Percentiles rank a stretch among this genome's conserved stretches.
These are phyloP conservation scores for Cucurbita maxima DNA, from an alignment of 306 rosid genomes.

Conservation along the genomic window DNA sequence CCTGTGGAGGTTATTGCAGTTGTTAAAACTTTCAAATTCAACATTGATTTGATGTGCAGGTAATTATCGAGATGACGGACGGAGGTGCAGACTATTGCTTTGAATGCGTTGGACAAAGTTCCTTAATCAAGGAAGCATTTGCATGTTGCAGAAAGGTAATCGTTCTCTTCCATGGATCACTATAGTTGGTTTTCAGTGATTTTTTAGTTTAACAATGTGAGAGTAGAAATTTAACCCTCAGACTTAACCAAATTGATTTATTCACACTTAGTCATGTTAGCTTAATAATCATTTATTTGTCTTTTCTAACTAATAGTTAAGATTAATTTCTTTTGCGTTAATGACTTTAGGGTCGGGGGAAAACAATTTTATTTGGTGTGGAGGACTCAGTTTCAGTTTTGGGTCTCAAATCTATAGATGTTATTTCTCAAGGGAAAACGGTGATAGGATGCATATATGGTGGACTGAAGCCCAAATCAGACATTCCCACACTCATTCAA, in stretches of 20 bases:
- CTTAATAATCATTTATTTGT: slow-evolving; percentile 6
- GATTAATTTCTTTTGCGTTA: neutral
- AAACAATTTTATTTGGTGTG: slow-evolving; percentile 63
- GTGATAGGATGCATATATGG: slow-evolving; percentile 59
- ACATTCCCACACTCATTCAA: slow-evolving; percentile 58
- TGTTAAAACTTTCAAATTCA: neutral
- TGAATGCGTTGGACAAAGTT: slow-evolving; percentile 62
- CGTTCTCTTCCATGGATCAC: neutral
- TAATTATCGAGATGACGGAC: slow-evolving; percentile 43
- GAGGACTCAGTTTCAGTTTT: slow-evolving; percentile 39
- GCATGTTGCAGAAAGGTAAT: slow-evolving; percentile 62
- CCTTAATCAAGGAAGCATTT: slow-evolving; percentile 65
- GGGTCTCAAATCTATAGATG: slow-evolving; percentile 22
- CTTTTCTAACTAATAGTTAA: neutral
- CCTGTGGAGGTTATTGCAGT: too few relatives aligned
- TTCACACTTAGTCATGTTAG: slow-evolving; percentile 24
- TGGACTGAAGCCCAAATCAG: slow-evolving; percentile 72
- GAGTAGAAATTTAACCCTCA: too few relatives aligned
- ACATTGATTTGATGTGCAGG: slow-evolving; percentile 11
- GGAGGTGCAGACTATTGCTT: slow-evolving; percentile 84
- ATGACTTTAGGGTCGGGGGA: slow-evolving; percentile 73
- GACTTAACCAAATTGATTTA: too few relatives aligned
- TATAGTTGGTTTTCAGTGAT: neutral
- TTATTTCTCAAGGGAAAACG: slow-evolving; percentile 37
- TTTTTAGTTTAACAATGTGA: neutral